Percentiles rank a stretch among this genome's conserved stretches.
phyloP scores from a whole-genome alignment of 2,329 filamentous ascomycete species.

The Alternaria hordeiaustralica region DNA sequence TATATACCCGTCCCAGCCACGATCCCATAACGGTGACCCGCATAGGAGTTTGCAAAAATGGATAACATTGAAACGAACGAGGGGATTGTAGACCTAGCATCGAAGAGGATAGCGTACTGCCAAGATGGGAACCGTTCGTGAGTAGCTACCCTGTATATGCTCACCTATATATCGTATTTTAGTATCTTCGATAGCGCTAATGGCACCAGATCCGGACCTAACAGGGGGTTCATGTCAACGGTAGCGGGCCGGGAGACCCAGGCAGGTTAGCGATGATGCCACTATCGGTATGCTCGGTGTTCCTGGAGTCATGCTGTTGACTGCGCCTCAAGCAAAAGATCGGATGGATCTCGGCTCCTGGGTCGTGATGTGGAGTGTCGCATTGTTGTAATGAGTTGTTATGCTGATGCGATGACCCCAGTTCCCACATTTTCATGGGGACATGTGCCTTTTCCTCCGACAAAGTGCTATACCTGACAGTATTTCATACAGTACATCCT shows the following conservation, averaged over 20 bases:
- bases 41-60: not conserved
- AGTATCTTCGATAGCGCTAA: conserved; percentile 6
- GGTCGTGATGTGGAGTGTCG: not conserved
- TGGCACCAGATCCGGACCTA: not conserved
- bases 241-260: conserved; percentile 12
- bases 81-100: conserved; percentile 3
- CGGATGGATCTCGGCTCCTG: not conserved
- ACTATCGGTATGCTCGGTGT: conserved; percentile 5
- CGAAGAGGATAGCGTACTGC: not conserved
- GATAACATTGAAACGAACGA: conserved; percentile 3
- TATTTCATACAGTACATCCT: not conserved
- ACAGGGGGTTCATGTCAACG: conserved; percentile 1
- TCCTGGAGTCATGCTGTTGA: conserved; percentile 9
- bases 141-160: conserved; percentile 2
- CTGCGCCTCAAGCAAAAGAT: conserved; percentile 7
- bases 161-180: conserved; percentile 5
- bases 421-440: not conserved
- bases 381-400: not conserved
- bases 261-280: conserved; percentile 3
- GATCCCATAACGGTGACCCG: conserved; percentile 20
- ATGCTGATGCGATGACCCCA: not conserved
- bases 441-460: not conserved
- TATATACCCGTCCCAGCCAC: conserved; percentile 9
- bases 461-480: not conserved
- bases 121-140: conserved; percentile 4